Percentiles rank a stretch among this genome's conserved stretches.
phyloP scores from a whole-genome alignment of 768 basidiomycete species.

The Auriscalpium vulgare region DNA sequence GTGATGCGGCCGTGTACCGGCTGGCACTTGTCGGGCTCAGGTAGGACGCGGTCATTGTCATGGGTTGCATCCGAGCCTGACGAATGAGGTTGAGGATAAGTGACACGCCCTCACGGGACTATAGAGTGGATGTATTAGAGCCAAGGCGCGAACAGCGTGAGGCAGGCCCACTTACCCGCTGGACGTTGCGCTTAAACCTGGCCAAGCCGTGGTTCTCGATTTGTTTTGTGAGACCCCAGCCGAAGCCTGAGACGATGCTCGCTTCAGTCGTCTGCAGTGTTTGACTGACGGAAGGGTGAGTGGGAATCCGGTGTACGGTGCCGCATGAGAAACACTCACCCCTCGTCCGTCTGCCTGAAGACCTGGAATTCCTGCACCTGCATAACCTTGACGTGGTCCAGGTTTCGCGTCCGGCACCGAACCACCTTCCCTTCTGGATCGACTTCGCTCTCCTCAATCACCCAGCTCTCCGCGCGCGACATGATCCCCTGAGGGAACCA shows the following conservation, averaged over 20 bases:
- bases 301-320: background rate
- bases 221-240: constrained; percentile 81
- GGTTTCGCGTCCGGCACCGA: constrained; percentile 75
- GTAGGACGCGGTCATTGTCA: constrained; percentile 29
- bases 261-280: constrained; percentile 84
- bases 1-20: constrained; percentile 1
- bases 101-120: constrained; percentile 87
- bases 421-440: constrained; percentile 76
- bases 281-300: constrained; percentile 37
- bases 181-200: constrained; percentile 81
- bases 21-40: constrained; percentile 9
- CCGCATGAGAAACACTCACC: constrained; percentile 33
- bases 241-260: constrained; percentile 79
- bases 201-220: constrained; percentile 83
- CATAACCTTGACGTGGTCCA: constrained; percentile 94
- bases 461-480: constrained; percentile 85
- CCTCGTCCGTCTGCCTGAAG: constrained; percentile 59
- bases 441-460: constrained; percentile 91
- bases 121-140: constrained; percentile 2
- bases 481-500: constrained; percentile 87
- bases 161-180: constrained; percentile 46
- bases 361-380: constrained; percentile 79
- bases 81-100: constrained; percentile 73
- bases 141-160: constrained; percentile 4
- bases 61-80: constrained; percentile 60